Conservation (phyloP, 768 basidiomycete genomes). For the Serendipita vermifera region DNA sequence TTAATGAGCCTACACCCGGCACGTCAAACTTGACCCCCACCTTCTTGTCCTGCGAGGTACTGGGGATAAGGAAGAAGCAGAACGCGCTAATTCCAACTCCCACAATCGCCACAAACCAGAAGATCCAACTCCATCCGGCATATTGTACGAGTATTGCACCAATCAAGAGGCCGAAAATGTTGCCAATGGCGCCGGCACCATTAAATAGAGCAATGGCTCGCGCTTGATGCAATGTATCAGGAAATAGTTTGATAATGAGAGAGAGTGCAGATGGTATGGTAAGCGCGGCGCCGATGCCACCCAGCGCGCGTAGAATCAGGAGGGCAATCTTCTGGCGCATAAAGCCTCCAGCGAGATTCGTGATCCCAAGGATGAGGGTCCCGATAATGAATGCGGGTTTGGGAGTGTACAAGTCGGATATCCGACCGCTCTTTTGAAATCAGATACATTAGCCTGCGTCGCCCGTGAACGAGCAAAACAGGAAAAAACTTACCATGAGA, state of each 20-base stretch:
- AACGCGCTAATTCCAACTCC: constrained; percentile 24
- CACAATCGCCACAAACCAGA: constrained; percentile 35
- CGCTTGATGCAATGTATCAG: constrained; percentile 34
- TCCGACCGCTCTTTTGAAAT: constrained; percentile 31
- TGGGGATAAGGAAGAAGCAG: constrained; percentile 28
- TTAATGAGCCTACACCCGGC: constrained; percentile 6
- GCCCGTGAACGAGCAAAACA: no score
- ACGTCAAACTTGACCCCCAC: constrained; percentile 7
- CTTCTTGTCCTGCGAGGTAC: neutral
- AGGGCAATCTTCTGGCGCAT: constrained; percentile 23
- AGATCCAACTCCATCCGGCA: constrained; percentile 38
- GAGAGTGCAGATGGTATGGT: constrained; percentile 40
- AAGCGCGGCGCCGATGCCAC: constrained; percentile 33
- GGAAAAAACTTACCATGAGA: constrained; percentile 24
- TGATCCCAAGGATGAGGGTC: constrained; percentile 19
- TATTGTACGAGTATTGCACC: constrained; percentile 33
- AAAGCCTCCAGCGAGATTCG: constrained; percentile 24
- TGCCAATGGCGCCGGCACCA: constrained; percentile 34
- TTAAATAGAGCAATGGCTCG: constrained; percentile 37
- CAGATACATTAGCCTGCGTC: no score
- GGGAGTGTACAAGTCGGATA: constrained; percentile 30
- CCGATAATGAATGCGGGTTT: constrained; percentile 31
- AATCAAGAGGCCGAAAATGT: constrained; percentile 33
- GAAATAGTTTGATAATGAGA: constrained; percentile 39
- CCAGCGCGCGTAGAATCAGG: constrained; percentile 24